These are phyloP conservation scores for Trichothecium roseum DNA, from an alignment of 2,329 filamentous ascomycete species.

Conservation along the genomic window DNA sequence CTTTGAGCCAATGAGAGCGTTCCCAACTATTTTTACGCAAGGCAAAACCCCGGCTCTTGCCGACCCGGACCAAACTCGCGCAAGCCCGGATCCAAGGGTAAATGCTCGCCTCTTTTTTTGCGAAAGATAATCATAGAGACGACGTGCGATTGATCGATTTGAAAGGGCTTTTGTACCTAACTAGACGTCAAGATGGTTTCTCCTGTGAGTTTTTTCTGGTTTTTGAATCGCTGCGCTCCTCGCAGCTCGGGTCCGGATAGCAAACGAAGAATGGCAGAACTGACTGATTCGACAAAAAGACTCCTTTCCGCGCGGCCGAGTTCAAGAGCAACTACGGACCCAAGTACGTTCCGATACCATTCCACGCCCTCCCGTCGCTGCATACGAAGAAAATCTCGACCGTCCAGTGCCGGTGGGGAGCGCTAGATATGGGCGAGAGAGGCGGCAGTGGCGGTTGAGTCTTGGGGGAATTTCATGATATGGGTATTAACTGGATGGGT, in stretches of 20 bases:
- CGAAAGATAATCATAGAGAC: slow-evolving; percentile 4
- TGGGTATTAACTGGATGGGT: slow-evolving; percentile 15
- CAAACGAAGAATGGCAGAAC: slow-evolving; percentile 7
- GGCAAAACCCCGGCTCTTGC: slow-evolving; percentile 6
- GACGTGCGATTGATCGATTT: slow-evolving; percentile 24
- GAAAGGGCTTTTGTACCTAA: slow-evolving; percentile 18
- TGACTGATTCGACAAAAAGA: slow-evolving; percentile 30
- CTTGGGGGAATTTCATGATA: slow-evolving; percentile 3
- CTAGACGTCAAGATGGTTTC: slow-evolving; percentile 27
- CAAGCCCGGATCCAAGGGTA: slow-evolving; percentile 2
- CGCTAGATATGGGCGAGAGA: too few species aligned
- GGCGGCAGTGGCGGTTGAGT: not conserved
- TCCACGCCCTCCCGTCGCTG: not conserved
- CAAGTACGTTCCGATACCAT: slow-evolving; percentile 38
- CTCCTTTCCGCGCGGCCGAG: slow-evolving; percentile 31
- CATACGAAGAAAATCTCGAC: not conserved
- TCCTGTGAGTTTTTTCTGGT: slow-evolving; percentile 10
- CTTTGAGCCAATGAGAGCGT: too few species aligned
- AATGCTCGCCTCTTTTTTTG: not conserved
- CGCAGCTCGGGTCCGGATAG: not conserved
- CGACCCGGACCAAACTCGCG: slow-evolving; percentile 8
- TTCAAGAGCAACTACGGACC: slow-evolving; percentile 57
- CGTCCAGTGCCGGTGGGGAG: too few species aligned
- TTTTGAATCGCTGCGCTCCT: not conserved
- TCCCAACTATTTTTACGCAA: not conserved